These are phyloP conservation scores for Chlamydomonas incerta DNA, from an alignment of 139 green algal genomes.

Conservation along the genomic window DNA sequence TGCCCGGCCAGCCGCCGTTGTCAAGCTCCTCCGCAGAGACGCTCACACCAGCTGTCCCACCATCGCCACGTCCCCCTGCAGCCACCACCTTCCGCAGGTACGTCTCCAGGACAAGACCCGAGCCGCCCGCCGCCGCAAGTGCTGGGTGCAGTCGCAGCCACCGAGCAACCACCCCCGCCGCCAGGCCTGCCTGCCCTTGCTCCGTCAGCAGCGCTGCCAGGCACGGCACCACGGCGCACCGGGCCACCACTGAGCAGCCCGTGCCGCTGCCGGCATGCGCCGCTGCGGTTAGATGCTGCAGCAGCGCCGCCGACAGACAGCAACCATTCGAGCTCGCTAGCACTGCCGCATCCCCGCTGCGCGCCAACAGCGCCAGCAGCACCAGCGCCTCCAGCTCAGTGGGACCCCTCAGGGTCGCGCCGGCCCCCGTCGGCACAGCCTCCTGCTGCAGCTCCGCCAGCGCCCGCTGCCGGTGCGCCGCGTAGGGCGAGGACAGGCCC, in stretches of 20 bases:
- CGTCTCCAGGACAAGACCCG: not conserved
- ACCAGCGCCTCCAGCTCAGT: not conserved
- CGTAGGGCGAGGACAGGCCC: conserved; percentile 17
- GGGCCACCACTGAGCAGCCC: not conserved
- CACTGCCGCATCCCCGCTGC: not conserved
- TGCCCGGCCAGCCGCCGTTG: not conserved
- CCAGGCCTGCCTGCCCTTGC: not conserved
- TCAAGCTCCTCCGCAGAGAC: too few species aligned
- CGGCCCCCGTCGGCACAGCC: not conserved
- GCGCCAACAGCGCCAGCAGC: not conserved
- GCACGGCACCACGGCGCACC: not conserved
- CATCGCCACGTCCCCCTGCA: not conserved
- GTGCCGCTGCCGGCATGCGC: too few species aligned
- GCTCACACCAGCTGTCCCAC: not conserved
- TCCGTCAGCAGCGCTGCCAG: not conserved
- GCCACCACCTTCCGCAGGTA: not conserved
- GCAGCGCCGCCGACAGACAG: not conserved
- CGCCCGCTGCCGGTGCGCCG: not conserved
- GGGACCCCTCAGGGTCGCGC: too few species aligned
- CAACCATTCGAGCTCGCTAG: not conserved
- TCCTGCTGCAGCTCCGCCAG: not conserved
- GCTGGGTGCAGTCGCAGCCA: conserved; percentile 15
- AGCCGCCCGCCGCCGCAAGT: not conserved
- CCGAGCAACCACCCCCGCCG: not conserved
- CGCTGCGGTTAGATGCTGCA: not conserved